These are phyloP conservation scores for Plasmodium gaboni DNA, from an alignment of 169 alveolate species.

Conservation along the genomic window DNA sequence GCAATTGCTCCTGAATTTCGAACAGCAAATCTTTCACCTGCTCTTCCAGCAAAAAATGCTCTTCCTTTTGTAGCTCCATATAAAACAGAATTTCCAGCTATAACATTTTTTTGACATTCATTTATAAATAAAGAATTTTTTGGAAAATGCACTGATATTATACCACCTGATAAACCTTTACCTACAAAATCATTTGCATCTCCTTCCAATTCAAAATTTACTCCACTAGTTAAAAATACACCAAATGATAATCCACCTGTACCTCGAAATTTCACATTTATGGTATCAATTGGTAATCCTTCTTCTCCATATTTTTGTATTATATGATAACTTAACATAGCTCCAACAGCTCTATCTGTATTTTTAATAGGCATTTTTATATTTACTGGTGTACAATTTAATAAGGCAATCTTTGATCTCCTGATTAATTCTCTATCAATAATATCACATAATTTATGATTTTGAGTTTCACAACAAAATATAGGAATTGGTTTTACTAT, in stretches of 20 bases:
- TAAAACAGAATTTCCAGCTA: conserved; percentile 86
- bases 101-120: conserved; percentile 79
- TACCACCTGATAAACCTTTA: conserved; percentile 87
- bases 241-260: conserved; percentile 86
- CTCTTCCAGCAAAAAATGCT: conserved; percentile 87
- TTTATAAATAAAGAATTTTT: conserved; percentile 53
- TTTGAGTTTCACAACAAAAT: conserved; percentile 76
- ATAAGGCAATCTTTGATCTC: conserved; percentile 53
- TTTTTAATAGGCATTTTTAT: conserved; percentile 79
- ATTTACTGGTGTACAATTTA: conserved; percentile 67
- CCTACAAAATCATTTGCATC: conserved; percentile 88
- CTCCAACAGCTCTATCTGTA: conserved; percentile 87
- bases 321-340: conserved; percentile 81
- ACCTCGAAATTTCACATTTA: conserved; percentile 79
- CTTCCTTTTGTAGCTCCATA: conserved; percentile 89
- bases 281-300: conserved; percentile 75
- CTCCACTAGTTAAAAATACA: conserved; percentile 81
- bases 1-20: conserved; percentile 89
- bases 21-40: conserved; percentile 88
- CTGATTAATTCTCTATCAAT: conserved; percentile 77
- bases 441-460: conserved; percentile 74
- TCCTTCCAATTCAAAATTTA: conserved; percentile 85
- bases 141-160: conserved; percentile 81
- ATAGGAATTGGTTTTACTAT: conserved; percentile 59
- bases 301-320: conserved; percentile 74